A percentile compares a stretch with the other conserved stretches of the same genome.
These are phyloP conservation scores for Fraxinus platypoda DNA, from an alignment of 305 asterid genomes.

Conservation along the genomic window DNA sequence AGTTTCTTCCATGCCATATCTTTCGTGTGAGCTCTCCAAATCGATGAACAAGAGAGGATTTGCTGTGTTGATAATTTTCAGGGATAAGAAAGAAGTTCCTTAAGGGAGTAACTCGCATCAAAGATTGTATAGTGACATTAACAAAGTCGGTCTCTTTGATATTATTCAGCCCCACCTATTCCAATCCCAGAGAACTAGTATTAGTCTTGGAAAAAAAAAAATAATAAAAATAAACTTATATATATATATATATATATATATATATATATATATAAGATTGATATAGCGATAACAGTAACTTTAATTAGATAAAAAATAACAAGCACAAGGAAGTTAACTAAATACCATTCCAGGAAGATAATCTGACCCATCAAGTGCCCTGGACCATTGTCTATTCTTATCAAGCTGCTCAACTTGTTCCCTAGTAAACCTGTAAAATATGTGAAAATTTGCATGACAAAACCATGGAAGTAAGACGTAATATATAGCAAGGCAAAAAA, in stretches of 20 bases:
- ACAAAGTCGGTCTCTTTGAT: constrained; percentile 94
- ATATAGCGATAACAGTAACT: background rate
- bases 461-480: background rate
- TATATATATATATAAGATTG: background rate
- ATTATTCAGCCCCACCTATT: constrained; percentile 93
- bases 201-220: background rate
- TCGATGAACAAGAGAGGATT: constrained; percentile 88
- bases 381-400: constrained; percentile 82
- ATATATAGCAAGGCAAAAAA: constrained; percentile 9
- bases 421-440: constrained; percentile 59
- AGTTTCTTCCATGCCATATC: constrained; percentile 92
- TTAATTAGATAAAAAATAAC: constrained; percentile 2
- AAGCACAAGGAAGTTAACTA: constrained; percentile 21
- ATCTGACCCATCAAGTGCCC: constrained; percentile 98
- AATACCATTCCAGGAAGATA: constrained; percentile 96
- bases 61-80: constrained; percentile 71
- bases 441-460: background rate
- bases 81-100: constrained; percentile 94
- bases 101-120: constrained; percentile 96
- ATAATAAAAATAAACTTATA: too few relatives aligned
- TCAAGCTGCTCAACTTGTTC: constrained; percentile 77
- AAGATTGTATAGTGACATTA: constrained; percentile 90
- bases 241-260: too few relatives aligned
- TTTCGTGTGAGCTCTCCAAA: constrained; percentile 96
- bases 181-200: background rate